Base-by-base conservation (phyloP, 2,329 filamentous ascomycete genomes). In the Plenodomus biglobosus region DNA sequence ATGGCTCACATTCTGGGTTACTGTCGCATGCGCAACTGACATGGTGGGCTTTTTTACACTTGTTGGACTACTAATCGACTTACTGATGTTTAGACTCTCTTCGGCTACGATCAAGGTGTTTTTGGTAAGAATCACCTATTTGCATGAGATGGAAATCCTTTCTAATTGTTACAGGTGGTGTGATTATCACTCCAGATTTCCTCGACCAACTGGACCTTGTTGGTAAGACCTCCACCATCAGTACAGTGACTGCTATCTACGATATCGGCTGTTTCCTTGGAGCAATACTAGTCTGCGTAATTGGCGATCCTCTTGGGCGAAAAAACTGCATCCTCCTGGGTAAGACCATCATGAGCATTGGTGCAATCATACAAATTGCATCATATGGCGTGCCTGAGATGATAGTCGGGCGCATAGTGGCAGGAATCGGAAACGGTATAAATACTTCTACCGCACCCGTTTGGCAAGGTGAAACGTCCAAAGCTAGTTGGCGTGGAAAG, bases 251-350 rank as follows among this genome's bases (percentile, higher is more conserved):
- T 1, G 80, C 80, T 1, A 78, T 83, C 44, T 83, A 84, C 62
- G 79, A 84, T 53, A 73, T 85, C 24, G 81, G 81, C 8, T 84
- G 81, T 60, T 84, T 85, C 63, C 68, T 84, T 37, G 83, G 82
- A 15, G 81, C 75, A 1, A 68, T 81, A 22, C 56, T 75, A 2
- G 74, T 61, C 13, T 76, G n/a, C 44, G 61, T 70, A 13, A 60
- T 77, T 20, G 79, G 79, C 17, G 78, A 81, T 36, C 62, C 55
- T 2, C 64, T 80, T 1, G 78, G 79, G 2, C 67, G 79, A 20
- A 77, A 77, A 50, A 76, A 75, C 45, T 74, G 71, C 19, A 71
- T 81, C 38, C 59, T 80, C 38, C 52, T 77, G 1, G 78, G 78
- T 5, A 77, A 76, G 0, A 73, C 71, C 0, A 74, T 80, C 48